Evolutionary conservation across 331 rosid genomes (phyloP), one percentile per base, ranked within the genome.

Genomic region (Cydonia oblonga): DNA sequence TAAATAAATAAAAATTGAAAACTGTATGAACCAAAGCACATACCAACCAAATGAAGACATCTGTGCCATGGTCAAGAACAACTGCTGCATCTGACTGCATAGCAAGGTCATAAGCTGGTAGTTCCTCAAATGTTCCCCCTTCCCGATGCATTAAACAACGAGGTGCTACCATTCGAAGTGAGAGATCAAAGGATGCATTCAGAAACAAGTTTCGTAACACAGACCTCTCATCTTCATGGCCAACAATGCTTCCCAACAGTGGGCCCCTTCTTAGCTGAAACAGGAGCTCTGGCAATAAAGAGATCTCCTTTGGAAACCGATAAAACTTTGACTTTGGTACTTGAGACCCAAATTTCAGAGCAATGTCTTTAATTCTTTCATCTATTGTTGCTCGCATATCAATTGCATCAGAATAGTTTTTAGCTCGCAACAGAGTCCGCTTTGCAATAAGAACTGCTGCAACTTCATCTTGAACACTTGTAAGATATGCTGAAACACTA

Each of bases 11-110:
- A 56, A 25, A 59, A 23, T 13, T 11, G 26, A 64, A 54, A 83
- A 11, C 29, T 54, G 44, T 58, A 67, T 3, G 58, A 40, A 76
- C 61, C 42, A 74, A 78, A 76, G 77, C 65, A 58, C 99, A 72
- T 89, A 91, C 99, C 99, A 95, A 75, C 99, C 99, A 95, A 86
- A 95, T 91, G 90, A 91, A 95, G 86, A 91, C 91, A 77, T 91
- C 97, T 53, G 96, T 91, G 70, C 99, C 99, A 79, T 95, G 99
- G 77, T 95, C 99, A 72, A 95, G 97, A 74, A 95, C 91, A 72
- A 95, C 99, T 75, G 99, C 99, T 30, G 97, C 78, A 84, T 95
- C 97, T 74, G 96, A 89, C 82, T 95, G 99, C 99, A 95, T 95
- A 20, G 96, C 96, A 79, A 91, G 96, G 86, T 95, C 99, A 81